These are phyloP conservation scores for Jacaranda copaia DNA, from an alignment of 257 asterid species.

Conservation along the genomic window DNA sequence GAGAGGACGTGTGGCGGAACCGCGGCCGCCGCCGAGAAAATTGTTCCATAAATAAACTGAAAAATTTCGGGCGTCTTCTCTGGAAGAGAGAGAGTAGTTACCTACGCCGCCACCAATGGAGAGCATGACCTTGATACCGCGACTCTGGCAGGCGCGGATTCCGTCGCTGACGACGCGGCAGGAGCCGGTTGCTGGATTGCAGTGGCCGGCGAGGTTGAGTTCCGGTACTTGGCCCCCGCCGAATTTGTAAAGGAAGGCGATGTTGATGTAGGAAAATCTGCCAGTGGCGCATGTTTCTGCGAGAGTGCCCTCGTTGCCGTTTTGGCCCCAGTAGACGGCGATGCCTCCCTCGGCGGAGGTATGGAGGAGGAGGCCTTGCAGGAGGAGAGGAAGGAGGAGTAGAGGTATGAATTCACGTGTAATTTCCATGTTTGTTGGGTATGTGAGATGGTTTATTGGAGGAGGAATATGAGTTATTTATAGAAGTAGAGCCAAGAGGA, in stretches of 20 bases:
- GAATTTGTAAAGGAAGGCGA: slow-evolving; percentile 66
- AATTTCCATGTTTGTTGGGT: slow-evolving; percentile 37
- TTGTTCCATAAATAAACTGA: slow-evolving; percentile 64
- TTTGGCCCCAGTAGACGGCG: slow-evolving; percentile 86
- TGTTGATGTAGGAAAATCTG: slow-evolving; percentile 58
- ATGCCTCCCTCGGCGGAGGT: slow-evolving; percentile 51
- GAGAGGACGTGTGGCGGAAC: slow-evolving; percentile 55
- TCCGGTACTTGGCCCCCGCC: slow-evolving; percentile 70
- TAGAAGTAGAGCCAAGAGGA: background rate
- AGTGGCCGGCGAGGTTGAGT: slow-evolving; percentile 86
- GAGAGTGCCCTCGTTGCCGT: slow-evolving; percentile 71
- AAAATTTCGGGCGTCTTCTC: slow-evolving; percentile 54
- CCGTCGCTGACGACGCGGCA: slow-evolving; percentile 55
- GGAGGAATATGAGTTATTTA: slow-evolving; percentile 22
- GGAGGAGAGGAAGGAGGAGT: slow-evolving; percentile 35
- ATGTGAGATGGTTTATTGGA: background rate
- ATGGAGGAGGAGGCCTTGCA: slow-evolving; percentile 37
- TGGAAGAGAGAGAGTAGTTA: slow-evolving; percentile 63
- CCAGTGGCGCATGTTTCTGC: slow-evolving; percentile 76
- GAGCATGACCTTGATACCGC: slow-evolving; percentile 63
- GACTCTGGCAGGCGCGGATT: slow-evolving; percentile 57
- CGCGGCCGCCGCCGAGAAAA: slow-evolving; percentile 58
- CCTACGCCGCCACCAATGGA: slow-evolving; percentile 80
- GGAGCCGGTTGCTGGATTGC: slow-evolving; percentile 56
- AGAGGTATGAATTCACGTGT: slow-evolving; percentile 25